Base-by-base conservation (phyloP, 2,329 filamentous ascomycete genomes). In the Penicillium corylophilum region DNA sequence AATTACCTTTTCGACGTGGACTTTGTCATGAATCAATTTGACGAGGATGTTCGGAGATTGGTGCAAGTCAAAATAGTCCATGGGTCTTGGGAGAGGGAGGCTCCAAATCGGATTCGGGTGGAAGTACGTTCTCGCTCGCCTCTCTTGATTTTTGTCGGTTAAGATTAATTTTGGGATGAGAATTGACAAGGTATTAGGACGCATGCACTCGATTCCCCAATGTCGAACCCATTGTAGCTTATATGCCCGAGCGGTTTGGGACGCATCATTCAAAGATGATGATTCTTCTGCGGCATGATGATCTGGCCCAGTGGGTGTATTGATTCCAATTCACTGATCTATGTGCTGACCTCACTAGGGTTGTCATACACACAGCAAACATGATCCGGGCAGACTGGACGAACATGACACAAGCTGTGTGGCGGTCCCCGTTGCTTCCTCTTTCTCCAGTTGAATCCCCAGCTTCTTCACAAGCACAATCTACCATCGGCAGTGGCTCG, bases 241-340 rank as follows among this genome's bases (percentile, higher is more conserved):
- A 85, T 53, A 87, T 95, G 81, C 88, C 90, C 0, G 88, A 93
- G 65, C 83, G 86, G 57, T 95, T 91, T 65, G 91, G 91, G 2
- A 96, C 90, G 0, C 91, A 96, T 69, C 90, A 86, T 64, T 80
- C 88, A 12, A 94, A 95, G 71, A 94, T 95, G 88, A 82, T 95
- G 70, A 76, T 95, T n/a, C 71, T 95, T 4, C 77, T 95, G 55
- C 82, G 88, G 5, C 85, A 88, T 67, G 90, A 95, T 65, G 84
- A 87, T 55, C 82, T 79, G 0, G 88, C 87, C 0, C 88, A 95
- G 71, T 77, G 65, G 53, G 73, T 33, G 29, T 18, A 5, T 28
- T 18, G 18, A n/a, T 20, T 18, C 7, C 2, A 2, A 2, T 9
- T 16, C 7, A 9, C 7, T 10, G 15, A 29, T 43, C 18, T n/a